These are phyloP conservation scores for Cryptosporidium ubiquitum DNA, from an alignment of 169 alveolate species.

Conservation along the genomic window DNA sequence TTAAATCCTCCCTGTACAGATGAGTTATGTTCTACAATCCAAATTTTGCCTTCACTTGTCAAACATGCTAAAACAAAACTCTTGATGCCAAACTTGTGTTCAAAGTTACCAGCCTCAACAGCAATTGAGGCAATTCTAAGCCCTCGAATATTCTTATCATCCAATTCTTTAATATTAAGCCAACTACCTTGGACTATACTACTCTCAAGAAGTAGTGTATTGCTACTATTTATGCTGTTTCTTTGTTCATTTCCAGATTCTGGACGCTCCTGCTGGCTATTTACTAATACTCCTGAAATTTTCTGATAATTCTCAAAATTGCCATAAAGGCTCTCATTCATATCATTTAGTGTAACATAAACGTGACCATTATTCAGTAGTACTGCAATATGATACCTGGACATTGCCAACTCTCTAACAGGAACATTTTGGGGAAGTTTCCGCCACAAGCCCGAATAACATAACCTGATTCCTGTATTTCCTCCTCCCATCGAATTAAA, in stretches of 20 bases:
- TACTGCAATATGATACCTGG: slow-evolving; percentile 58
- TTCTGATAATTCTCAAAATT: slow-evolving; percentile 9
- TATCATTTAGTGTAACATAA: slow-evolving; percentile 36
- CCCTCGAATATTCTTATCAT: slow-evolving; percentile 59
- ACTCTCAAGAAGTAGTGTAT: slow-evolving; percentile 42
- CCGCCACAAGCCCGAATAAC: slow-evolving; percentile 55
- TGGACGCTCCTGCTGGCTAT: not conserved
- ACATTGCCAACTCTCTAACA: slow-evolving; percentile 60
- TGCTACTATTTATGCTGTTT: slow-evolving; percentile 22
- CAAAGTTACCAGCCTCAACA: not conserved
- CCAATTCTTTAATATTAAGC: slow-evolving; percentile 54
- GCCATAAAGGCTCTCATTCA: slow-evolving; percentile 1
- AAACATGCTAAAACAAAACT: slow-evolving; percentile 50
- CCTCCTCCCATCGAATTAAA: not conserved
- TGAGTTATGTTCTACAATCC: slow-evolving; percentile 38
- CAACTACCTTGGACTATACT: slow-evolving; percentile 14
- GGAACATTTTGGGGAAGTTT: slow-evolving; percentile 62
- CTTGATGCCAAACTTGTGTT: not conserved
- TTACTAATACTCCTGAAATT: not conserved
- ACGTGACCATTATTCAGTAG: slow-evolving; percentile 67
- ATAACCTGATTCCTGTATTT: slow-evolving; percentile 9
- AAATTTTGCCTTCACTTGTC: slow-evolving; percentile 24
- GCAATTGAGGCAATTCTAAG: slow-evolving; percentile 20
- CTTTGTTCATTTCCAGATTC: slow-evolving; percentile 30
- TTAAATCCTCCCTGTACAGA: slow-evolving; percentile 1